Base-by-base conservation (phyloP, 192 early-diverging fungal genomes). In the Allomyces arbusculus region DNA sequence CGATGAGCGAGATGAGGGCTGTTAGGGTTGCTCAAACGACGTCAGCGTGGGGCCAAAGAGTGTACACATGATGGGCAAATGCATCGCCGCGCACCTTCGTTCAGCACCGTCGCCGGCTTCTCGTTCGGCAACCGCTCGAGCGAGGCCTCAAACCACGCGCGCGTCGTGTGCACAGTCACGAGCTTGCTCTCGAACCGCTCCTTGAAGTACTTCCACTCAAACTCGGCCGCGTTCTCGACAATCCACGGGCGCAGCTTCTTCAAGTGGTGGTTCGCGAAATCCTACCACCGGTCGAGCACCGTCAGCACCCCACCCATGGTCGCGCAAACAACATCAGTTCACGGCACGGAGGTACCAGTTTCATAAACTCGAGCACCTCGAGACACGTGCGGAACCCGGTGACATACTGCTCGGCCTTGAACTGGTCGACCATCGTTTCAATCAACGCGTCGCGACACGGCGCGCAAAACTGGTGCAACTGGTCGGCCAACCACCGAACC, bases 311-410 rank as follows among this genome's bases (percentile, higher is more conserved):
- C 7, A 8, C 33, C 26, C 33, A 40, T 8, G 33, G 33, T 7
- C 33, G 7, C 33, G 33, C 3, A 8, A 40, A 40, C 33, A 7
- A n/a, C n/a, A 40, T 40, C 33, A 40, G 8, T 40, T 7, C 33
- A 58, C 12, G 50, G 4, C 50, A 16, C 50, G 20, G 3, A 20
- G 16, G 58, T 67, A 82, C 80, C 63, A 83, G 71, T 65, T 82
- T 82, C 81, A 83, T 83, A 44, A 82, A 62, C 69, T 94, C 86
- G 64, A 89, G 69, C 66, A 88, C 74, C 44, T 89, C 85, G 73
- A 91, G 92, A 62, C 86, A 89, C 55, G 77, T 74, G 19, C 81
- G 75, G 67, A 94, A 75, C 4, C 84, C 84, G 19, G 78, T 74
- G 19, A 75, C 79, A 67, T 86, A 71, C 11, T 87, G 76, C 19